Base-by-base conservation (phyloP, 2,329 filamentous ascomycete species). In the Epichloe scottii region DNA sequence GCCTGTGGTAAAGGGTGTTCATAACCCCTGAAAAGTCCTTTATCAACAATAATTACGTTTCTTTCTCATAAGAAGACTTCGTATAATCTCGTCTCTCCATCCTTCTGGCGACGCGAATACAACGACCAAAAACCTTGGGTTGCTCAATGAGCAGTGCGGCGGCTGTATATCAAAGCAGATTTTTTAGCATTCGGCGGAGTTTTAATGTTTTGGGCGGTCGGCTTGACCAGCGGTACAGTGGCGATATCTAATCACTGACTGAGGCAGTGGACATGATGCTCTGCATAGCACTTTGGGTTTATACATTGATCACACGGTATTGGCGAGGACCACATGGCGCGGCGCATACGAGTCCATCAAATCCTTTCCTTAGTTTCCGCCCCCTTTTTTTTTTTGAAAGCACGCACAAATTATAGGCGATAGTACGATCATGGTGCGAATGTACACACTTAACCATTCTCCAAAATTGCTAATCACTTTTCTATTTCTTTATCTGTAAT, bases 1-100 rank as follows among this genome's bases (percentile, higher is more conserved):
- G 69, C 50, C 72, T 73, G 68, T 74, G 71, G 71, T 74, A 58
- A 71, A 54, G 51, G 47, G 48, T 46, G 30, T 53, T 11, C 15
- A 12, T 19, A 38, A 47, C 46, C 37, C 43, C 26, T 26, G 38
- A 47, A 19, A 38, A 11, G 30, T 44, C 51, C 48, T 46, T 50
- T 54, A 51, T 50, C 40, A 51, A 26, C 53, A 51, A 43, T 51
- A 53, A 46, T 53, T 53, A 48, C 15, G 15, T 30, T n/a, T 42
- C 17, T 37, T 21, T 15, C 37, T 52, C 10, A 10, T 56, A 56
- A 26, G 33, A 49, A 30, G 48, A 30, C 30, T 30, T 5, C 8
- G 57, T 58, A 56, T 57, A 23, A 48, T 14, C 15, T 17, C 11
- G 35, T 26, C 26, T 17, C 14, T 50, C 21, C 15, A 44, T 46